phyloP scores from a whole-genome alignment of 2,329 filamentous ascomycete species.

The Teratosphaeria pseudoeucalypti region DNA sequence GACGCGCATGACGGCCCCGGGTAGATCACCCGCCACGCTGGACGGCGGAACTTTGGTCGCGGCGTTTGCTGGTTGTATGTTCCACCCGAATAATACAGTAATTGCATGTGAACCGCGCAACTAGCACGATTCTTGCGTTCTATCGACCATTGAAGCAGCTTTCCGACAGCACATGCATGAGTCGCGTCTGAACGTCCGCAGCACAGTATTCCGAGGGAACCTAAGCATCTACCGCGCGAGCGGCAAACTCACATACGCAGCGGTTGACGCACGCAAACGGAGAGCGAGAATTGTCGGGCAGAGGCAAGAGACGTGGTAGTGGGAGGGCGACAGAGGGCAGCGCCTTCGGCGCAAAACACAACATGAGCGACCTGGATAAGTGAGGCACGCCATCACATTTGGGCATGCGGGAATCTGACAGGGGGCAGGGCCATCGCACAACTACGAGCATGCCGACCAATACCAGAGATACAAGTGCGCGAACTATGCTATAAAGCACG shows the following conservation, averaged over 20 bases:
- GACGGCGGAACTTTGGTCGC: neutral
- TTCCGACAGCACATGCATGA: neutral
- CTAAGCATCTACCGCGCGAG: neutral
- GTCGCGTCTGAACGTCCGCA: neutral
- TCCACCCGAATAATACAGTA: neutral
- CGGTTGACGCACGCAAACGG: no score
- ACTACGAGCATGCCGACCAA: constrained; percentile 87
- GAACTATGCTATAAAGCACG: constrained; percentile 96
- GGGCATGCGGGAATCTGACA: constrained; percentile 8
- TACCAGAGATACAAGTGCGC: constrained; percentile 88
- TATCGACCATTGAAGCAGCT: neutral
- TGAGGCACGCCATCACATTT: constrained; percentile 33
- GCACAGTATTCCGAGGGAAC: no score
- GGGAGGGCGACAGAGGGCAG: neutral
- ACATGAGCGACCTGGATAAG: constrained; percentile 91
- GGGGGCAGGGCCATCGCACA: constrained; percentile 77
- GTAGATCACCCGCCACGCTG: neutral
- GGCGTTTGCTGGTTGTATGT: neutral
- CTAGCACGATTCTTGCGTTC: neutral
- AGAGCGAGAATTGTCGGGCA: neutral
- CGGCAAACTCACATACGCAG: neutral
- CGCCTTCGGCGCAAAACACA: constrained; percentile 10
- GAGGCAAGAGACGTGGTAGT: neutral
- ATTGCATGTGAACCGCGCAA: neutral
- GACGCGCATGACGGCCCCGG: neutral